Conservation (phyloP, 495 filamentous ascomycete genomes). For the Trichodelitschia bisporula region DNA sequence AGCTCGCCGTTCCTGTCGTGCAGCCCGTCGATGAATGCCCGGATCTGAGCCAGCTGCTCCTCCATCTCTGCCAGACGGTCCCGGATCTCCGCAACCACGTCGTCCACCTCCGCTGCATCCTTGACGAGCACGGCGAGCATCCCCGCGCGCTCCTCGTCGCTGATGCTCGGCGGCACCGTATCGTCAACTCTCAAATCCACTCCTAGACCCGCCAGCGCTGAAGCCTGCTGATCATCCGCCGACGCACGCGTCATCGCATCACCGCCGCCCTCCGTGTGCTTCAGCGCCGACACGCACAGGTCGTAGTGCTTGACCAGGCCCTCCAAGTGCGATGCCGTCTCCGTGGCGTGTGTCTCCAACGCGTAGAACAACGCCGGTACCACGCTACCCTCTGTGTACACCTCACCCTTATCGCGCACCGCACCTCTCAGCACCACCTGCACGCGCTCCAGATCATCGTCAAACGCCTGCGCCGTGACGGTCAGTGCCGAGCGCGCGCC, state of each 20-base stretch:
- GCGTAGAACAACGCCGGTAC: conserved; percentile 43
- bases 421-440: conserved; percentile 6
- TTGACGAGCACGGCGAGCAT: conserved; percentile 63
- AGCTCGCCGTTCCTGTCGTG: conserved; percentile 32
- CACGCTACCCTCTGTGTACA: conserved; percentile 14
- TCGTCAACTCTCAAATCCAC: background rate
- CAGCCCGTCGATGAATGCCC: conserved; percentile 19
- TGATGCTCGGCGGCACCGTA: conserved; percentile 10
- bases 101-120: conserved; percentile 70
- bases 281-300: conserved; percentile 75
- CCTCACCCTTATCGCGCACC: conserved; percentile 1
- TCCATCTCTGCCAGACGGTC: conserved; percentile 60
- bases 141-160: conserved; percentile 48
- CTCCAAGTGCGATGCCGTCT: conserved; percentile 61
- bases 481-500: conserved; percentile 8
- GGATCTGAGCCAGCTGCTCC: conserved; percentile 28
- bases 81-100: conserved; percentile 66
- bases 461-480: conserved; percentile 9
- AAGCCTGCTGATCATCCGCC: conserved; percentile 5
- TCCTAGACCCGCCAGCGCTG: conserved; percentile 1
- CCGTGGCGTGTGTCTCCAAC: conserved; percentile 54
- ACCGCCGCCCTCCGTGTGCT: conserved; percentile 73
- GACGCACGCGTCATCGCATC: conserved; percentile 37
- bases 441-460: conserved; percentile 7
- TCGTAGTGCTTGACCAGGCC: conserved; percentile 83